A percentile compares a stretch with the other conserved stretches of the same genome.
Conservation (phyloP, 2,329 filamentous ascomycete genomes). For the Neonectria neomacrospora region DNA sequence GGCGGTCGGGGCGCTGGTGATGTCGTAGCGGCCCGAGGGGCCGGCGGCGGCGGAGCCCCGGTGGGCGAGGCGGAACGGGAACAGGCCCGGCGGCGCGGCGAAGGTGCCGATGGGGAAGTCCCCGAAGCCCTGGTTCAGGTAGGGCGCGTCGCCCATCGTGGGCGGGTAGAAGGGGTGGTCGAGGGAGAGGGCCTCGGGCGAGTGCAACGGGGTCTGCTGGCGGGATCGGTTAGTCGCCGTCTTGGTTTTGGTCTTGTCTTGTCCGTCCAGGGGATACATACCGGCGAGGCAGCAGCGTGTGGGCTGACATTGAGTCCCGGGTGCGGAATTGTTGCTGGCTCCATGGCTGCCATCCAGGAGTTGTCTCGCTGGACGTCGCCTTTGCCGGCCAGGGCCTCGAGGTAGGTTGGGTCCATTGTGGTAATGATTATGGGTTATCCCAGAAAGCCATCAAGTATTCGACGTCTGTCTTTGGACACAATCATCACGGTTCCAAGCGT, state of each 20-base stretch:
- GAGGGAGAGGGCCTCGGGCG: slow-evolving; percentile 39
- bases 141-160: slow-evolving; percentile 38
- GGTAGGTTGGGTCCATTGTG: slow-evolving; percentile 41
- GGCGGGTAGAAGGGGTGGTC: slow-evolving; percentile 43
- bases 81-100: slow-evolving; percentile 33
- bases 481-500: slow-evolving; percentile 39
- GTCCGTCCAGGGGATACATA: slow-evolving; percentile 17
- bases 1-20: slow-evolving; percentile 28
- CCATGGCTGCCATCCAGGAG: slow-evolving; percentile 39
- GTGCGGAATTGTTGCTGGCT: slow-evolving; percentile 36
- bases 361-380: slow-evolving; percentile 19
- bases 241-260: background rate
- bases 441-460: slow-evolving; percentile 42
- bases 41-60: slow-evolving; percentile 26
- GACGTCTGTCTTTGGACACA: slow-evolving; percentile 38
- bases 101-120: slow-evolving; percentile 37
- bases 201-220: slow-evolving; percentile 37
- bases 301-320: slow-evolving; percentile 33
- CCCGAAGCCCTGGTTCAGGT: slow-evolving; percentile 39
- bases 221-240: background rate
- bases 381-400: slow-evolving; percentile 33
- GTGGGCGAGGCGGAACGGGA: slow-evolving; percentile 31
- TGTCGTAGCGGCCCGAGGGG: slow-evolving; percentile 38
- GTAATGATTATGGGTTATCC: slow-evolving; percentile 36
- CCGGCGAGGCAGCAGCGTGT: slow-evolving; percentile 35